These are phyloP conservation scores for Daedalea quercina DNA, from an alignment of 768 basidiomycete genomes.

Conservation along the genomic window DNA sequence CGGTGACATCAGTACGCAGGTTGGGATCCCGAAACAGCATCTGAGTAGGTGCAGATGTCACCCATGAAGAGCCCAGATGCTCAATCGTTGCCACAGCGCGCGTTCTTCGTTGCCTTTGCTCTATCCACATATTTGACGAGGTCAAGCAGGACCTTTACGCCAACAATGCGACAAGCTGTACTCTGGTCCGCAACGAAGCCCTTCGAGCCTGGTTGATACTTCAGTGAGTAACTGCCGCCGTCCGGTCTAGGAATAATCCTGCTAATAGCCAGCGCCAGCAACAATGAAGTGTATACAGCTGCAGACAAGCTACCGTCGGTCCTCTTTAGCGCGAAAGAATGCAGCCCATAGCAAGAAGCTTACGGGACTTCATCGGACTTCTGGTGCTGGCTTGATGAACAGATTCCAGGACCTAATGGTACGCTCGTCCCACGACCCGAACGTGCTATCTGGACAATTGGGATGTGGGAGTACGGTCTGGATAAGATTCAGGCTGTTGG, in stretches of 20 bases:
- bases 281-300: background rate
- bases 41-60: background rate
- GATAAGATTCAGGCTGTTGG: slow-evolving; percentile 4
- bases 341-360: slow-evolving; percentile 1
- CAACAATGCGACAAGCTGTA: slow-evolving; percentile 2
- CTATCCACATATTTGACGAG: slow-evolving; percentile 6
- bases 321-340: background rate
- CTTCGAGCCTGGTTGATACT: background rate
- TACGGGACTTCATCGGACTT: background rate
- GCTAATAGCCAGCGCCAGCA: background rate
- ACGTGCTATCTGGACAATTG: slow-evolving; percentile 1
- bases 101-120: slow-evolving; percentile 1
- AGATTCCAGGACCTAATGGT: slow-evolving; percentile 3
- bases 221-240: background rate
- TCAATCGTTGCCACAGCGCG: background rate
- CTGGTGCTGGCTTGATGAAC: slow-evolving; percentile 8
- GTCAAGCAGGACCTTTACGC: slow-evolving; percentile 4
- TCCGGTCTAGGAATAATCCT: background rate
- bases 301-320: slow-evolving; percentile 7
- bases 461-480: background rate
- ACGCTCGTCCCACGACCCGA: slow-evolving; percentile 1
- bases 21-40: slow-evolving; percentile 3
- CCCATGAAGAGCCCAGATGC: background rate
- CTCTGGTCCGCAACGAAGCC: background rate
- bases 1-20: background rate